Evolutionary conservation across 805 yeast species (phyloP), one percentile per base, ranked within the genome.

Genomic region (Dipodascus albidus): DNA sequence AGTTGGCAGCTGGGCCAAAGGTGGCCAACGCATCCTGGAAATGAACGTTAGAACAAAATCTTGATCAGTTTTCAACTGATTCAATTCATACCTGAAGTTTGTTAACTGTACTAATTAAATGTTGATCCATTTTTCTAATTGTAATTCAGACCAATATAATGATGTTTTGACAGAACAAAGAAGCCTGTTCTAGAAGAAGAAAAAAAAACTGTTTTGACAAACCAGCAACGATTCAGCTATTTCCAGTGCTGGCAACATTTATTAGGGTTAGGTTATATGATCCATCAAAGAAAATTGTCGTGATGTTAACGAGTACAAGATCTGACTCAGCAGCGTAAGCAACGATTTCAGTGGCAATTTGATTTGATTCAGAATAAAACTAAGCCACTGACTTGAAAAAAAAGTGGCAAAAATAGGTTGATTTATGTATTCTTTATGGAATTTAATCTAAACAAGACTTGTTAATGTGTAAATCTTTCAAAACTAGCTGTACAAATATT

Each of bases 21-120:
- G 95, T 93, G 33, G 96, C 95, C 64, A 90, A 76, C n/a, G 96
- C 97, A 66, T 89, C 96, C 70, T 86, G 23, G 19, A 35, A 23
- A 49, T 51, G 21, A 48, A 42, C 31, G 48, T 53, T 44, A 47
- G 33, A 8, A 35, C 20, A 41, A 47, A 23, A 3, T 17, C 14
- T 31, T 14, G 17, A 19, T 19, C 38, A 24, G 3, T n/a, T 15
- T 17, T 21, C 20, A 42, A 17, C n/a, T n/a, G n/a, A n/a, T n/a
- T n/a, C n/a, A n/a, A 22, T 11, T 58, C 64, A 48, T 57, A 62
- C 65, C 59, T 69, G 73, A 54, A 89, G 78, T 68, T 86, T 87
- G 74, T 88, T 88, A 65, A 88, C 91, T 21, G 95, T 85, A 52
- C 85, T 81, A 63, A 88, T 88, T 59, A 85, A 76, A 23, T 81